Evolutionary conservation across 805 yeast species (phyloP), one percentile per base, ranked within the genome.

Genomic region (Isabelozyma heimii): DNA sequence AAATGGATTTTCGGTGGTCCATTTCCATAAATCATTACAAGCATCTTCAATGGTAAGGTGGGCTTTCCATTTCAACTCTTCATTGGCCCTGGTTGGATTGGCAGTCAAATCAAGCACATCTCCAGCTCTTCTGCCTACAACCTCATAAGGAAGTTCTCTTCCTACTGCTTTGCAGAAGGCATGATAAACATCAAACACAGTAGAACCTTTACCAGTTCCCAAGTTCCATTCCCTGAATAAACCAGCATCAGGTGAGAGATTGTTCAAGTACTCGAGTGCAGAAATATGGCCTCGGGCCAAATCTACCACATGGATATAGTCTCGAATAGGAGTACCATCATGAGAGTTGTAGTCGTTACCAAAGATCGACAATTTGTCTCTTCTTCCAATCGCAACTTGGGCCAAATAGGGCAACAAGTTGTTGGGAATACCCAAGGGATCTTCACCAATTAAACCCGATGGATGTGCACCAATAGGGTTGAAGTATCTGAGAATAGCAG

Each of bases 381-480:
- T 73, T 61, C 88, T 77, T 15, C 89, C 89, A 43, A 80, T 77
- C 14, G 92, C 92, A 9, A 87, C 91, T 64, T 87, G 90, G 2
- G 91, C 88, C 61, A 88, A 73, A 62, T 72, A 84, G 4, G 94
- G 94, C 54, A 89, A 72, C 56, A 88, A 68, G 57, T 88, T 87
- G 68, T 85, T 86, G 44, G 95, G 92, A 45, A 82, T 75, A 12
- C 91, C 91, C 51, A 80, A 71, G 6, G 91, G 91, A 62, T 87
- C 91, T 60, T 89, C 95, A 37, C 95, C 95, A 51, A 88, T 75
- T 35, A 82, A 67, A 10, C 94, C 94, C 2, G 89, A 81, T 3
- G 91, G 88, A 62, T 88, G 95, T 14, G 94, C 92, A 37, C 95
- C 95, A 55, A 87, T 85, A 35, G 95, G 94, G 61, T 88, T 87